Conservation (phyloP, 2,329 filamentous ascomycete species). For the Onygenales sp. region DNA sequence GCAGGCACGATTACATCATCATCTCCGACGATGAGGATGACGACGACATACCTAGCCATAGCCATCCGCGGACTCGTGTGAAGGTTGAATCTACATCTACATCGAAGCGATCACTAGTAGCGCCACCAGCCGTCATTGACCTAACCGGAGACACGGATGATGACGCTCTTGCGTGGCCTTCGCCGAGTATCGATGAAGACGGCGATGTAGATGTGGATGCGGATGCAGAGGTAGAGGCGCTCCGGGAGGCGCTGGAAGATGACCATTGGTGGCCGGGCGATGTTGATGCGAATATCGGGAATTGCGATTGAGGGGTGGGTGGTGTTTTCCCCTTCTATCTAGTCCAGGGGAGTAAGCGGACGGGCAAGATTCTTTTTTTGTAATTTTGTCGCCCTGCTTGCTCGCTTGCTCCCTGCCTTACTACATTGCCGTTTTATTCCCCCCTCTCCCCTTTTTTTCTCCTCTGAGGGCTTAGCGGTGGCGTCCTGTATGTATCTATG, state of each 20-base stretch:
- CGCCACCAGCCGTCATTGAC: background rate
- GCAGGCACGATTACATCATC: no score
- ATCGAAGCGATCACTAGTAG: background rate
- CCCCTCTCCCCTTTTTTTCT: no score
- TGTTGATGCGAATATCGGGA: conserved; percentile 9
- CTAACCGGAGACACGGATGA: background rate
- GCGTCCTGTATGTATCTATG: no score
- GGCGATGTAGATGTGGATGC: background rate
- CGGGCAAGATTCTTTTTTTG: no score
- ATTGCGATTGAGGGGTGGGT: conserved; percentile 19
- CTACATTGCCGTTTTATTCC: no score
- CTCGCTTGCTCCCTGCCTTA: no score
- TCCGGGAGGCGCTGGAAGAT: conserved; percentile 7
- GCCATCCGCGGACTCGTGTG: background rate
- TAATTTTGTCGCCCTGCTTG: no score
- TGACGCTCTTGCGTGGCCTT: no score
- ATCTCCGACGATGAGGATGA: background rate
- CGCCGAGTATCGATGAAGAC: background rate
- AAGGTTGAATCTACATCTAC: no score
- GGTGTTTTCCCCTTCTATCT: no score
- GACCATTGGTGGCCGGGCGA: conserved; percentile 12
- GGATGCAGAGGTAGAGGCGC: background rate
- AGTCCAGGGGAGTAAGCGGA: no score
- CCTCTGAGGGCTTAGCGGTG: no score
- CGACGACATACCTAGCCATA: background rate